phyloP scores from a whole-genome alignment of 495 filamentous ascomycete genomes.

The Astrocystis sublimbata region DNA sequence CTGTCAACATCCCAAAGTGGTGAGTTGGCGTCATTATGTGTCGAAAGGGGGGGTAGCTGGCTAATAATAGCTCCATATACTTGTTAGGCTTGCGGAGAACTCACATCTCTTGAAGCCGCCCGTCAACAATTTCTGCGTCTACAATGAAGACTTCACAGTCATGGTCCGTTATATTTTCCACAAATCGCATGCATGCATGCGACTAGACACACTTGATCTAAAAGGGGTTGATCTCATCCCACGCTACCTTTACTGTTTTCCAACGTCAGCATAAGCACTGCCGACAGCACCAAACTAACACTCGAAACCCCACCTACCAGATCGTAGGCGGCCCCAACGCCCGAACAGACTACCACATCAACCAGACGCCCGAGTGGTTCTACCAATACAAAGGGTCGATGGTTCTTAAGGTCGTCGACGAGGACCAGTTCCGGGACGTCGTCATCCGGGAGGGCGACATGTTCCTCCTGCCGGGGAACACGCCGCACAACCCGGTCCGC shows the following conservation, averaged over 20 bases:
- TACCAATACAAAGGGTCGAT: conserved; percentile 93
- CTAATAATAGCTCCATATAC: not conserved
- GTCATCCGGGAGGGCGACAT: conserved; percentile 90
- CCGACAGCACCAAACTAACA: not conserved
- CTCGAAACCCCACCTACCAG: conserved; percentile 39
- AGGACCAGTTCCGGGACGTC: conserved; percentile 73
- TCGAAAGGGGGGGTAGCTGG: not conserved
- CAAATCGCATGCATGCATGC: not conserved
- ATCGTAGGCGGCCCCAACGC: conserved; percentile 97
- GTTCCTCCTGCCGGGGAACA: conserved; percentile 89
- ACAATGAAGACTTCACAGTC: conserved; percentile 76
- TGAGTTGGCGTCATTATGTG: conserved; percentile 36
- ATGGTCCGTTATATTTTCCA: conserved; percentile 57
- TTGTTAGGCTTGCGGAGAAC: conserved; percentile 82
- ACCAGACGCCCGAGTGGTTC: conserved; percentile 95
- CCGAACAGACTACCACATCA: conserved; percentile 98
- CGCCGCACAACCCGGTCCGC: conserved; percentile 75
- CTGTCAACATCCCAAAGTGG: conserved; percentile 86
- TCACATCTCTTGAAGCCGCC: conserved; percentile 91
- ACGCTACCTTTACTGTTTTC: not conserved
- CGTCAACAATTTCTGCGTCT: conserved; percentile 96
- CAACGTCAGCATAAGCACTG: not conserved
- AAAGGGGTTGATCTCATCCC: too few relatives aligned
- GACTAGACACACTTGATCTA: not conserved
- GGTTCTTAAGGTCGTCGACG: conserved; percentile 86